Conservation (phyloP, 345 rosid species). For the Cardamine occulta region DNA sequence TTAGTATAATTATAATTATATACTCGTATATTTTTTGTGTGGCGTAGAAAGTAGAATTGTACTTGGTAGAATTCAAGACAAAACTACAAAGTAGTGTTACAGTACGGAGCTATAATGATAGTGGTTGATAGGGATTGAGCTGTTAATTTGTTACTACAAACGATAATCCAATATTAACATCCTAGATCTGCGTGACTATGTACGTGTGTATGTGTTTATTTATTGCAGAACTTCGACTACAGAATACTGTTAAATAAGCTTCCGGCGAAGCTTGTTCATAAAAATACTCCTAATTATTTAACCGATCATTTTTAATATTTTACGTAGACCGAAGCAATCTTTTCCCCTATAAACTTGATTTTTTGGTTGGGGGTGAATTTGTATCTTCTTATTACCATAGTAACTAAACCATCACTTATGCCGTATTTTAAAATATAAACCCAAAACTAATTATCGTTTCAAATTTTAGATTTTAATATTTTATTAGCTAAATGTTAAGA, state of each 20-base stretch:
- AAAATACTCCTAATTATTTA: background rate
- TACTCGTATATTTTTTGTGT: no score
- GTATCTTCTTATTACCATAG: background rate
- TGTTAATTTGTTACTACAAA: background rate
- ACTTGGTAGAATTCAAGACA: slow-evolving; percentile 15
- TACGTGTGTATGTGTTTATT: background rate
- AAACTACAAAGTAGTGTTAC: slow-evolving; percentile 13
- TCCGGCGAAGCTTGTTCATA: background rate
- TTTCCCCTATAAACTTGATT: background rate
- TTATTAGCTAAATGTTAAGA: background rate
- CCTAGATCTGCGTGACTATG: slow-evolving; percentile 17
- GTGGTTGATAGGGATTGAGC: slow-evolving; percentile 23
- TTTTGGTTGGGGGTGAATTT: background rate
- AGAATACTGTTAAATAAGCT: background rate
- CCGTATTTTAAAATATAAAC: background rate
- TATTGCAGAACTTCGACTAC: background rate
- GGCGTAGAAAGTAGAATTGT: background rate
- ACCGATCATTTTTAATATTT: background rate
- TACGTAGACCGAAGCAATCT: background rate
- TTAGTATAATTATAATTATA: no score
- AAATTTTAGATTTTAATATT: background rate
- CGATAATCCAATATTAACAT: background rate
- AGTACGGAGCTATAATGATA: slow-evolving; percentile 23
- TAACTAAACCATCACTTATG: background rate
- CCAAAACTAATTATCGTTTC: background rate